Percentiles rank a stretch among this genome's conserved stretches.
Evolutionary conservation across 306 rosid genomes (phyloP).

Genomic region (Prunus mume): DNA sequence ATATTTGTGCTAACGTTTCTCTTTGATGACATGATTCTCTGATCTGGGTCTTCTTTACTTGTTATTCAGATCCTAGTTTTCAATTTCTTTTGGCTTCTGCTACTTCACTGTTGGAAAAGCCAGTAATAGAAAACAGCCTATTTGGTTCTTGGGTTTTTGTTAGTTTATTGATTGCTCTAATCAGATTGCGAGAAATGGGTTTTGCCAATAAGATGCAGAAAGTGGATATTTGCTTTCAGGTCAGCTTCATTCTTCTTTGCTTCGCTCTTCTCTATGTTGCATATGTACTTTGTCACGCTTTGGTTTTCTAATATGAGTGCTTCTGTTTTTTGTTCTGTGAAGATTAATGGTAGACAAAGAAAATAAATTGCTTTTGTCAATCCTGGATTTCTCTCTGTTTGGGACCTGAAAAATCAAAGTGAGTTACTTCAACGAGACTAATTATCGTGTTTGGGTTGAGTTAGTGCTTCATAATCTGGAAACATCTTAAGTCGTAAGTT

Average conservation of each 20-base stretch:
- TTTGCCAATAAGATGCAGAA: slow-evolving; percentile 26
- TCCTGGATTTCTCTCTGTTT: slow-evolving; percentile 18
- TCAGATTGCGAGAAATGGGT: slow-evolving; percentile 36
- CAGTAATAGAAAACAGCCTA: slow-evolving; percentile 16
- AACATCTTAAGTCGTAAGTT: slow-evolving; percentile 15
- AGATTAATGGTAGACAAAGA: neutral
- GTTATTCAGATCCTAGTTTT: slow-evolving; percentile 31
- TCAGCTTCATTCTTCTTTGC: slow-evolving; percentile 33
- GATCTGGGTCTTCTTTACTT: slow-evolving; percentile 38
- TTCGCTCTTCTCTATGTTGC: slow-evolving; percentile 15
- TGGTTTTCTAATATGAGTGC: slow-evolving; percentile 4
- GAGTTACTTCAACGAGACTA: slow-evolving; percentile 13
- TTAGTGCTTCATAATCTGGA: slow-evolving; percentile 6
- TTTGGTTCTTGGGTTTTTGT: slow-evolving; percentile 27
- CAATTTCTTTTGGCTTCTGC: slow-evolving; percentile 22
- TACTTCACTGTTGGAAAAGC: slow-evolving; percentile 23
- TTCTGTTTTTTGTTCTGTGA: neutral
- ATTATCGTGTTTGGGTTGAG: slow-evolving; percentile 17
- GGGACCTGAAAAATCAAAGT: slow-evolving; percentile 12
- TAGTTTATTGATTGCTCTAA: slow-evolving; percentile 20
- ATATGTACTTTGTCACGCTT: neutral
- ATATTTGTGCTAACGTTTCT: slow-evolving; percentile 24
- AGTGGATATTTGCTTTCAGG: slow-evolving; percentile 27
- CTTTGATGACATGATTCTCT: slow-evolving; percentile 26
- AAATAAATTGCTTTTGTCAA: neutral